Evolutionary conservation across 768 basidiomycete species (phyloP), one percentile per base, ranked within the genome.

Genomic region (Pleurotus citrinopileatus): DNA sequence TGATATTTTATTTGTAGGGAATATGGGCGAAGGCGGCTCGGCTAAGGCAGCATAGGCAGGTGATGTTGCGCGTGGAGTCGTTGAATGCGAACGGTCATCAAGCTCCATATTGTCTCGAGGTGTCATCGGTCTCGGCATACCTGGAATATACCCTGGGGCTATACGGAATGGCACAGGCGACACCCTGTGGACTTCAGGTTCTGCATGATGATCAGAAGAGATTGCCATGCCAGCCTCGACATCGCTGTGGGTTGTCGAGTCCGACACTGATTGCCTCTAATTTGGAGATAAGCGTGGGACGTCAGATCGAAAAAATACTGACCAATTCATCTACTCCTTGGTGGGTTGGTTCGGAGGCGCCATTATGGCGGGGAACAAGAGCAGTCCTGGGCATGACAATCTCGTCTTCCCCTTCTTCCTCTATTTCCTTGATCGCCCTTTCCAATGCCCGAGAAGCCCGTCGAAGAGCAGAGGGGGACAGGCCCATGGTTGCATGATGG

Each of bases 101-200:
- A 77, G 64, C 44, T 91, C 91, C 27, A 79, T 71, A 4, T 50
- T 61, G 58, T 90, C 87, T 53, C 83, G 85, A n/a, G 91, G 91
- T 4, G 91, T 93, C 87, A 93, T 91, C 15, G 91, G 91, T 37
- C 91, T 76, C 19, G 89, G 88, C 91, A 94, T 94, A 9, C 91
- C 91, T 20, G 91, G 91, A 54, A 91, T 84, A 68, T 94, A 94
- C 12, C 91, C 91, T 52, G 91, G 40, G 81, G 80, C 42, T 82
- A 73, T 23, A 85, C 84, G 17, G 55, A 59, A 46, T 15, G 52
- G 51, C 20, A 84, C 72, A 38, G 87, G 86, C 2, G 84, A 86
- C 45, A 80, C 67, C n/a, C 76, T 79, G 36, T 73, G 78, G 44
- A 74, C 73, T 19, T 81, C 80, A 32, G 75, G 67, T 42, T 82